Base-by-base conservation (phyloP, 2,329 filamentous ascomycete species). In the Claviceps sp. region DNA sequence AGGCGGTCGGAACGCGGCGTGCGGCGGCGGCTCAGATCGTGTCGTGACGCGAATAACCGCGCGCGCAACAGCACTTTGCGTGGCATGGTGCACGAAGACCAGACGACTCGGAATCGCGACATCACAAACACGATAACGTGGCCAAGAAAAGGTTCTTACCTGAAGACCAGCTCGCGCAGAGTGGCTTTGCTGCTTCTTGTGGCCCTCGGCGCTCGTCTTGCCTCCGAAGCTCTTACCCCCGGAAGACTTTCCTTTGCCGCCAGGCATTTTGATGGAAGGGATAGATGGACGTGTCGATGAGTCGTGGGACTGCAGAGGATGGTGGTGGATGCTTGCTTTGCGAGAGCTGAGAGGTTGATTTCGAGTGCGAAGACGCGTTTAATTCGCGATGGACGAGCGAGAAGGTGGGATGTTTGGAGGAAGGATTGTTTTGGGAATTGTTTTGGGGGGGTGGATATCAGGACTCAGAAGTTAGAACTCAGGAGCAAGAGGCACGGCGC, bases 81-180 rank as follows among this genome's bases (percentile, higher is more conserved):
- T 41, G 20, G 14, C 22, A 42, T 13, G 22, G 37, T 49, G 16
- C 16, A 37, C 47, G n/a, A 46, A 49, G 49, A 52, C 18, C 34
- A 37, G 20, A 49, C 34, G n/a, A 36, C 24, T 38, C 30, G 42
- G 4, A 18, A 47, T 52, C 20, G 47, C 53, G 37, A 37, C 43
- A 47, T 52, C 55, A 47, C 16, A 20, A 16, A 18, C 38, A 26
- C 50, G 22, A 47, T 49, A 34, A 11, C 36, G 36, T 22, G 30
- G 54, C 52, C 47, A 53, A 64, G 74, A 41, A 20, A 42, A 8
- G 8, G 18, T 18, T 54, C 57, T 78, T 77, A 96, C 90, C 85
- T 96, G 90, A 61, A 96, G 80, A 67, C 90, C 90, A 68, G 90
- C 90, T 71, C 93, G 90, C 66, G 89, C 88, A 63, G 89, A 95